A percentile compares a stretch with the other conserved stretches of the same genome.
These are phyloP conservation scores for Wickerhamomyces canadensis DNA, from an alignment of 805 yeast species.

Conservation along the genomic window DNA sequence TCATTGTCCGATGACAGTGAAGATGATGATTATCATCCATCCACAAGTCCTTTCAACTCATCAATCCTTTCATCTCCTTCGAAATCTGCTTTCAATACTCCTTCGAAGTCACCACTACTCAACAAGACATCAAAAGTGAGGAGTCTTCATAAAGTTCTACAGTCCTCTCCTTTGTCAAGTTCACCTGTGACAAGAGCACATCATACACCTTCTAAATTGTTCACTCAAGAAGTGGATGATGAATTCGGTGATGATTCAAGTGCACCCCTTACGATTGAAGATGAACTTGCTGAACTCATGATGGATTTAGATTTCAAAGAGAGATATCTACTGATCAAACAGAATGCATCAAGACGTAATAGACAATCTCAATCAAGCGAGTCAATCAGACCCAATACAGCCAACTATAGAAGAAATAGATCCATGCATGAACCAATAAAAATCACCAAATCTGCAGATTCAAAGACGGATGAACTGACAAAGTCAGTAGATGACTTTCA, in stretches of 20 bases:
- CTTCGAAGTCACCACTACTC: conserved; percentile 11
- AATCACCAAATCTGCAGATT: no score
- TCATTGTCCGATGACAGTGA: conserved; percentile 8
- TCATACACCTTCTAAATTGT: not conserved
- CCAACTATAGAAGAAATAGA: no score
- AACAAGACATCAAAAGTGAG: not conserved
- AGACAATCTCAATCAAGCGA: no score
- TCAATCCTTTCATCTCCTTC: conserved; percentile 16
- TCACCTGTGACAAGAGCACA: conserved; percentile 1
- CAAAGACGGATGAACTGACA: no score
- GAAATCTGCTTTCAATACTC: conserved; percentile 14
- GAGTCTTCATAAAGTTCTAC: conserved; percentile 2
- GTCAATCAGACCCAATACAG: no score
- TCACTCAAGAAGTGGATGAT: not conserved
- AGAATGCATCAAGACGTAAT: conserved; percentile 3
- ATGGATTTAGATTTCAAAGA: conserved; percentile 16
- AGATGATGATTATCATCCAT: not conserved
- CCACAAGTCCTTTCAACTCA: not conserved
- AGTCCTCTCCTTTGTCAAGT: conserved; percentile 10
- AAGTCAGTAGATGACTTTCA: no score
- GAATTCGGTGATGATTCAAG: not conserved
- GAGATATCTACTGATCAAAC: conserved; percentile 8
- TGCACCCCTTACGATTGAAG: not conserved
- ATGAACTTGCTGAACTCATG: conserved; percentile 12
- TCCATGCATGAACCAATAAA: no score